phyloP scores from a whole-genome alignment of 345 rosid genomes.

The Citrus maxima region DNA sequence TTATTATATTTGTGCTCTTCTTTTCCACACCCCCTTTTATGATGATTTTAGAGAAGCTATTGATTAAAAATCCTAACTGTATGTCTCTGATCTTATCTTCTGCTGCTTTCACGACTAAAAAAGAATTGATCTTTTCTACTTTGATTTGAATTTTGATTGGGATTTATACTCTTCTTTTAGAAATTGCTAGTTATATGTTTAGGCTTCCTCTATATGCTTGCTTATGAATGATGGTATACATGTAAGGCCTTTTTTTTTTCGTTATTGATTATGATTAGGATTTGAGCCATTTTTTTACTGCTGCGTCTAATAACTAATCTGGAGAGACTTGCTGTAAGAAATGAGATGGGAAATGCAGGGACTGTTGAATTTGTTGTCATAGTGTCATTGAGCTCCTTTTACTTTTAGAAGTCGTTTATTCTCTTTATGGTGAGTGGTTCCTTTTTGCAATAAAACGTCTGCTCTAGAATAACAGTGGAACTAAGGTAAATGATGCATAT shows the following conservation, averaged over 20 bases:
- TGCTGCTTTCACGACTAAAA: neutral
- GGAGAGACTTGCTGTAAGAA: neutral
- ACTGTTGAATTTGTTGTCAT: neutral
- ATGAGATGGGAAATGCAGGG: neutral
- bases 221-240: neutral
- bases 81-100: neutral
- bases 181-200: neutral
- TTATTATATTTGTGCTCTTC: too few species aligned
- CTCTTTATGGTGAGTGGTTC: neutral
- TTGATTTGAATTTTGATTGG: neutral
- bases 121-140: neutral
- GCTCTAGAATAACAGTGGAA: neutral
- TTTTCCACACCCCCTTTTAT: rapidly evolving
- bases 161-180: neutral
- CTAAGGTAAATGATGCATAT: neutral
- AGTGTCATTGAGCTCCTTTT: neutral
- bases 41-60: neutral
- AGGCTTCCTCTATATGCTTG: neutral
- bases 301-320: neutral
- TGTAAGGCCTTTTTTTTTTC: neutral
- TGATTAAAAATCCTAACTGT: neutral
- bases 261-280: neutral
- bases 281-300: neutral
- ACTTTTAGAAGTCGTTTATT: neutral
- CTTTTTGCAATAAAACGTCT: neutral